Evolutionary conservation across 2,329 filamentous ascomycete species (phyloP).

Genomic region (Epichloe festucae): DNA sequence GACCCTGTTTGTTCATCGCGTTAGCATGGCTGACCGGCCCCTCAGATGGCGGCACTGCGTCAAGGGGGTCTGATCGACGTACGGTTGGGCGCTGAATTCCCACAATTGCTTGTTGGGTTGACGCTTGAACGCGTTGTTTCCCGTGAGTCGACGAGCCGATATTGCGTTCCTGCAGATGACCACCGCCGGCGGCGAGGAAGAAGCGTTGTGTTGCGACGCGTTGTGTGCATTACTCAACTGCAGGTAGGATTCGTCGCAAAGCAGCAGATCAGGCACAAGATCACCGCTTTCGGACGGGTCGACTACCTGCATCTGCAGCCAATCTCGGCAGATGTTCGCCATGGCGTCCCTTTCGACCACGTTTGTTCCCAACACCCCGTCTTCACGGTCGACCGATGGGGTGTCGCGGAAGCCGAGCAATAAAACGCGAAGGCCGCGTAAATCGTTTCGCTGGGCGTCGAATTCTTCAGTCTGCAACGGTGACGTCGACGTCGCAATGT

Average conservation of each 20-base stretch:
- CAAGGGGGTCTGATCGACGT: background rate
- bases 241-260: slow-evolving; percentile 16
- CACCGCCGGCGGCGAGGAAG: slow-evolving; percentile 3
- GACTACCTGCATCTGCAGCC: slow-evolving; percentile 20
- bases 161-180: slow-evolving; percentile 6
- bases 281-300: slow-evolving; percentile 1
- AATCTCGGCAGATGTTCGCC: slow-evolving; percentile 17
- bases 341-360: slow-evolving; percentile 3
- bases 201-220: slow-evolving; percentile 5
- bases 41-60: slow-evolving; percentile 4
- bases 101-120: slow-evolving; percentile 12
- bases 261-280: slow-evolving; percentile 14
- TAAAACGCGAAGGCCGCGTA: slow-evolving; percentile 20
- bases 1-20: slow-evolving; percentile 12
- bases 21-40: background rate
- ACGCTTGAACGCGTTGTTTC: background rate
- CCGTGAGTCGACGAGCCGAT: background rate
- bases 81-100: slow-evolving; percentile 27
- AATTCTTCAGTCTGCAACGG: slow-evolving; percentile 15
- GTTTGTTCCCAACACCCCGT: slow-evolving; percentile 3
- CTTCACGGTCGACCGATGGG: slow-evolving; percentile 1
- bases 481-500: background rate
- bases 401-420: slow-evolving; percentile 11
- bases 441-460: slow-evolving; percentile 13
- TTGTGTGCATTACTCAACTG: slow-evolving; percentile 9